A percentile compares a stretch with the other conserved stretches of the same genome.
phyloP scores from a whole-genome alignment of 768 basidiomycete genomes.

The Mycena latifolia region DNA sequence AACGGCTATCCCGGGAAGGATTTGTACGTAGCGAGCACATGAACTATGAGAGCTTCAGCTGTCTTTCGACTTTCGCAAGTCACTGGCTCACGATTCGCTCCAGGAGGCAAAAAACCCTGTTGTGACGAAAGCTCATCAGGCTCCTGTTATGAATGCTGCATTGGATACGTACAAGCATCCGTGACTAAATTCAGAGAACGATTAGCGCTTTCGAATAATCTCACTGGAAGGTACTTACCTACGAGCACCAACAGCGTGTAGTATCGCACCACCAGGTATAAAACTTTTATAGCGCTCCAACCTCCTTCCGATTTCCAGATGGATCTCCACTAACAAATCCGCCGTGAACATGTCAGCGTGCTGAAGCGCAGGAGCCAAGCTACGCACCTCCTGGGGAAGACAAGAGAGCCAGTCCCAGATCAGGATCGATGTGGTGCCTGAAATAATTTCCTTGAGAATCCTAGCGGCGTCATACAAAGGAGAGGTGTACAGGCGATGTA shows the following conservation, averaged over 20 bases:
- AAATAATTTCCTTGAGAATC: too few species aligned
- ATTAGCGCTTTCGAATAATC: not conserved
- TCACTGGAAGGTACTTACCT: constrained; percentile 10
- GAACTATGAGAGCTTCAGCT: too few species aligned
- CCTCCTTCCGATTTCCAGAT: constrained; percentile 30
- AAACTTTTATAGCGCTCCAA: constrained; percentile 30
- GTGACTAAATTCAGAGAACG: constrained; percentile 27
- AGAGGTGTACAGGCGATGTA: constrained; percentile 33
- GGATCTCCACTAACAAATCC: constrained; percentile 24
- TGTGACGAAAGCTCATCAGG: too few species aligned
- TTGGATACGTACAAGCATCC: constrained; percentile 26
- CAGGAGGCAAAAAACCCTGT: constrained; percentile 36
- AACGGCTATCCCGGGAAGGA: constrained; percentile 34
- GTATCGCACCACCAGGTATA: constrained; percentile 34
- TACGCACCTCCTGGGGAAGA: constrained; percentile 33
- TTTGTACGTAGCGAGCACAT: constrained; percentile 29
- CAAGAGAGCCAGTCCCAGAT: constrained; percentile 38
- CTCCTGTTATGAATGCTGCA: not conserved
- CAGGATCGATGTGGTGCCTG: constrained; percentile 34
- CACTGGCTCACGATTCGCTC: constrained; percentile 35
- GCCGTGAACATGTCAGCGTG: too few species aligned
- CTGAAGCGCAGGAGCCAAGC: too few species aligned
- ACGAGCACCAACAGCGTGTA: constrained; percentile 35
- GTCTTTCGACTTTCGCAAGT: too few species aligned
- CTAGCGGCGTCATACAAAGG: not conserved